A percentile compares a stretch with the other conserved stretches of the same genome.
phyloP scores from a whole-genome alignment of 2,329 filamentous ascomycete species.

The Hypomyces perniciosus region DNA sequence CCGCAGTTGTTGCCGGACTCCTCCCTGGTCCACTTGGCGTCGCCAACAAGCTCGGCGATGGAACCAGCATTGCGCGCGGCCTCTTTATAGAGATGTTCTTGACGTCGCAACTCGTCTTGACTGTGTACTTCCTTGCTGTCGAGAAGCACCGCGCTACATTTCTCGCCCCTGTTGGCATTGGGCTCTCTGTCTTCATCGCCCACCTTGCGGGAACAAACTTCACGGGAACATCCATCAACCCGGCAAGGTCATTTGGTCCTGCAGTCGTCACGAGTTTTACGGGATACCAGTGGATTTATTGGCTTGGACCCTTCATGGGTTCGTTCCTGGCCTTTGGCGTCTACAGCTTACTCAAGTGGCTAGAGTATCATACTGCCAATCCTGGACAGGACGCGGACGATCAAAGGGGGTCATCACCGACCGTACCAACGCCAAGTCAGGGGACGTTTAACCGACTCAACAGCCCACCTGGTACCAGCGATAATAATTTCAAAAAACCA shows the following conservation, averaged over 20 bases:
- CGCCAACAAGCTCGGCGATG: conserved; percentile 47
- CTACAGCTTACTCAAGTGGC: conserved; percentile 44
- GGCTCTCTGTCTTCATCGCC: conserved; percentile 61
- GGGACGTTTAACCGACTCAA: too few relatives aligned
- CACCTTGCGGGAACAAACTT: conserved; percentile 41
- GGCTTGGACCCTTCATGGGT: conserved; percentile 47
- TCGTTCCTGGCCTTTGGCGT: conserved; percentile 41
- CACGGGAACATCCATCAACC: conserved; percentile 45
- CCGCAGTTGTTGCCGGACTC: conserved; percentile 50
- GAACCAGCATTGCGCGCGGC: conserved; percentile 48
- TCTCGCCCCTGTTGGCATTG: conserved; percentile 66
- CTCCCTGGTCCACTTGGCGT: conserved; percentile 53
- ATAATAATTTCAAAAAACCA: too few relatives aligned
- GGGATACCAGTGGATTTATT: conserved; percentile 49
- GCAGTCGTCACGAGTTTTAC: conserved; percentile 38
- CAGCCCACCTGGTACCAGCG: too few relatives aligned
- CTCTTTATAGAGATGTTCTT: conserved; percentile 64
- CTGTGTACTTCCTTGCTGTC: conserved; percentile 63
- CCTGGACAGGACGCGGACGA: conserved; percentile 38
- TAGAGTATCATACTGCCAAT: conserved; percentile 48
- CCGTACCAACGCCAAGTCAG: too few relatives aligned
- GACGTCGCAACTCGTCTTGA: conserved; percentile 56
- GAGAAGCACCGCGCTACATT: conserved; percentile 70
- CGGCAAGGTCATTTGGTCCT: conserved; percentile 45
- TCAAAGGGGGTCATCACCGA: too few relatives aligned